Evolutionary conservation across 768 basidiomycete genomes (phyloP), one percentile per base, ranked within the genome.

Genomic region (Xerocomellus dryophilus): DNA sequence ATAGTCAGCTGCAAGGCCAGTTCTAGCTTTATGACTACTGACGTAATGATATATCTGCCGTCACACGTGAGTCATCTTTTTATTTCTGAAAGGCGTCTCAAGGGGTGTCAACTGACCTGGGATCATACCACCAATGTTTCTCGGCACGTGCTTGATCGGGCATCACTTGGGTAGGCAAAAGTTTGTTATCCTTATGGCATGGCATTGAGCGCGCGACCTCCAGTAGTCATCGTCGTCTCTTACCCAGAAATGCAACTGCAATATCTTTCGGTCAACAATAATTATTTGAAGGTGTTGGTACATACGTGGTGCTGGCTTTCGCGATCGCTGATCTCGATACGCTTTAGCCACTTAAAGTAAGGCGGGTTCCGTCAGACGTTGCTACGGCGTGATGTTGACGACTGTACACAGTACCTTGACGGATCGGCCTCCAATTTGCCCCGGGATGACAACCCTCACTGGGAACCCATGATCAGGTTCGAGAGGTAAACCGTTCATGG

Each of bases 381-480:
- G 35, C 1, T n/a, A 25, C 21, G 9, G 18, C 9, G 4, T 34
- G 15, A 41, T 29, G 39, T 10, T 35, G 47, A 52, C 1, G n/a
- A 29, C 7, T 10, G 10, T 35, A 17, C 15, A 39, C 47, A 42
- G 14, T 55, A 69, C 59, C 67, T 70, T 74, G n/a, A 83, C 80
- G 25, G 76, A 78, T 25, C 81, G 71, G 5, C 82, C 84, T 23
- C 84, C 85, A 41, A 86, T 84, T 50, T 83, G 79, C 5, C 81
- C 81, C 0, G 85, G 84, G 0, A 86, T 73, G 54, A 86, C 73
- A 5, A 84, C 65, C n/a, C 85, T 75, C n/a, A 86, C 61, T 1
- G 85, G 85, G 58, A 76, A 84, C 11, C 85, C 85, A 54, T 87
- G 85, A 58, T 86, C 84, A 6, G 83, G 82, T 43, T 78, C 76